Evolutionary conservation across 2,329 filamentous ascomycete genomes (phyloP).

Genomic region (Aspergillus neoniger): DNA sequence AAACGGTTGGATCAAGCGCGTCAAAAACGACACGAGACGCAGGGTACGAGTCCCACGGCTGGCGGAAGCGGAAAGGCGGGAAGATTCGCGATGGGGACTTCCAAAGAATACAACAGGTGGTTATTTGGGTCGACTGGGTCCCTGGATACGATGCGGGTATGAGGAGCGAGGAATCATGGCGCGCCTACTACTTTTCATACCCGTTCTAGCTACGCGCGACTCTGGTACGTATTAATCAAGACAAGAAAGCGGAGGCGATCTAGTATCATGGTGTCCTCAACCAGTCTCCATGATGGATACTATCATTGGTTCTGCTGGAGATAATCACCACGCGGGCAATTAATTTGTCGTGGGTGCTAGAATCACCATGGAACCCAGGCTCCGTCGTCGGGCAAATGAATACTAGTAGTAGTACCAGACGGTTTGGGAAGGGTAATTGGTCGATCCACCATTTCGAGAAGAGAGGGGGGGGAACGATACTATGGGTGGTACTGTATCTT

Average conservation of each 20-base stretch:
- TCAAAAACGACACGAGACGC: conserved; percentile 25
- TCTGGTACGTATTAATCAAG: neutral
- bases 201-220: no score
- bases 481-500: no score
- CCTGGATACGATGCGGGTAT: conserved; percentile 13
- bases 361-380: conserved; percentile 10
- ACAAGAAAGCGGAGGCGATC: neutral
- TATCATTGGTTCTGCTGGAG: conserved; percentile 14
- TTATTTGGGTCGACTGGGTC: conserved; percentile 24
- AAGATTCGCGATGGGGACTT: conserved; percentile 25
- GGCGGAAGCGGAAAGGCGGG: conserved; percentile 26
- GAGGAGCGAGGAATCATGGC: conserved; percentile 1
- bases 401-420: neutral
- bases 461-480: neutral
- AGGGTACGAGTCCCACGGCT: conserved; percentile 23
- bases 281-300: neutral
- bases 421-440: conserved; percentile 3
- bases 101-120: conserved; percentile 18
- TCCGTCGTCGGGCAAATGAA: conserved; percentile 8
- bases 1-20: conserved; percentile 25
- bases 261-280: neutral
- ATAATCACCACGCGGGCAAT: conserved; percentile 18
- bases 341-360: conserved; percentile 11
- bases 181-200: neutral
- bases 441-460: neutral